A percentile compares a stretch with the other conserved stretches of the same genome.
Conservation (phyloP, 345 rosid species). For the Salix caprea region DNA sequence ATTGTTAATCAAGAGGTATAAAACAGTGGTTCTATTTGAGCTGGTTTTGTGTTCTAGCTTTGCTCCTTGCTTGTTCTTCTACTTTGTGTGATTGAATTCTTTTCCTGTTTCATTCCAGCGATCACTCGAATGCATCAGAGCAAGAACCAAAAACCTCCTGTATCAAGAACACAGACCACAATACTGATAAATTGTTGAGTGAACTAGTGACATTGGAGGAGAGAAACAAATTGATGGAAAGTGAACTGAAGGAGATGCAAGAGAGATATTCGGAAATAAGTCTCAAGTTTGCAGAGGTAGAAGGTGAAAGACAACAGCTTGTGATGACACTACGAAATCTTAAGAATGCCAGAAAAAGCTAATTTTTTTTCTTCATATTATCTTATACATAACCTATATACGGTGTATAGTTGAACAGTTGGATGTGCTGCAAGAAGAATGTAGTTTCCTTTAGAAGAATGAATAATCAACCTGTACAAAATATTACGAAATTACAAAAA, state of each 20-base stretch:
- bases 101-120: slow-evolving; percentile 15
- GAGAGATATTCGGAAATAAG: slow-evolving; percentile 88
- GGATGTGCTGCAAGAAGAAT: slow-evolving; percentile 6
- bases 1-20: slow-evolving; percentile 37
- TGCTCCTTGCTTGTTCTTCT: neutral
- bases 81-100: neutral
- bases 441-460: slow-evolving; percentile 22
- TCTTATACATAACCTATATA: slow-evolving; percentile 17
- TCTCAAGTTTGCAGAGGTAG: slow-evolving; percentile 87
- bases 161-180: slow-evolving; percentile 2
- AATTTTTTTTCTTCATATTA: slow-evolving; percentile 19
- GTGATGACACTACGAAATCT: slow-evolving; percentile 77
- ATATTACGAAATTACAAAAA: slow-evolving; percentile 13
- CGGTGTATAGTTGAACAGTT: slow-evolving; percentile 37
- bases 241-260: slow-evolving; percentile 89
- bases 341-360: slow-evolving; percentile 63
- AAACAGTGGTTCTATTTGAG: neutral
- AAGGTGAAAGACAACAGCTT: slow-evolving; percentile 90
- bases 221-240: slow-evolving; percentile 67
- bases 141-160: slow-evolving; percentile 16
- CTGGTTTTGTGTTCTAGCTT: neutral
- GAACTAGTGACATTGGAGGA: slow-evolving; percentile 51
- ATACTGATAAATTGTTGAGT: slow-evolving; percentile 20
- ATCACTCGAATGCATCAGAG: slow-evolving; percentile 3
- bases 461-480: slow-evolving; percentile 39